Evolutionary conservation across 73 alveolate genomes (phyloP).

Genomic region (Paraurostyla sp.): DNA sequence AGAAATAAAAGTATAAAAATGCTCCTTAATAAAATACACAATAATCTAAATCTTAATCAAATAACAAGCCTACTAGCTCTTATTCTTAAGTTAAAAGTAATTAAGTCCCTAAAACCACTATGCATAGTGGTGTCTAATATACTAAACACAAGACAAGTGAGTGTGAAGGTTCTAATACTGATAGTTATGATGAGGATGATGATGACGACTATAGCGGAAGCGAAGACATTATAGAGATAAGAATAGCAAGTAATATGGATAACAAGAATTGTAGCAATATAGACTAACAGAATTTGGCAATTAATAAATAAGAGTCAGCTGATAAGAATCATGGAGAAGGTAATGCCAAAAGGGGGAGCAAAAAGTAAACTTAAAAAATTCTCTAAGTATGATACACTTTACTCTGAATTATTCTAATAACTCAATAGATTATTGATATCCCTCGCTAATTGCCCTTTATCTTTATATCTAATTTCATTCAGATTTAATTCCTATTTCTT

Average conservation of each 20-base stretch:
- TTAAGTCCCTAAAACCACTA: not conserved
- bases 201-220: not conserved
- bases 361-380: too few relatives aligned
- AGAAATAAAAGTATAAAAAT: too few relatives aligned
- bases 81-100: too few relatives aligned
- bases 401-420: not conserved
- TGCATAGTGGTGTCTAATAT: slow-evolving; percentile 4
- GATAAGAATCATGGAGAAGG: not conserved
- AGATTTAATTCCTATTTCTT: too few relatives aligned
- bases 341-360: too few relatives aligned
- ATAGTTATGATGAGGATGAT: slow-evolving; percentile 38
- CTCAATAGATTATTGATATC: not conserved
- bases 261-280: not conserved
- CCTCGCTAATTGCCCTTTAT: too few relatives aligned
- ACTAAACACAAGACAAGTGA: slow-evolving; percentile 27
- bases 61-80: not conserved
- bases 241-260: slow-evolving; percentile 24
- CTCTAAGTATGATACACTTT: too few relatives aligned
- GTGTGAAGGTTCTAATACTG: not conserved
- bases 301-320: not conserved
- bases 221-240: slow-evolving; percentile 16
- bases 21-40: too few relatives aligned
- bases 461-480: too few relatives aligned
- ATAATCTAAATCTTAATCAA: not conserved
- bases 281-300: not conserved